Evolutionary conservation across 768 basidiomycete species (phyloP), one percentile per base, ranked within the genome.

Genomic region (Leccinum sublutescens): DNA sequence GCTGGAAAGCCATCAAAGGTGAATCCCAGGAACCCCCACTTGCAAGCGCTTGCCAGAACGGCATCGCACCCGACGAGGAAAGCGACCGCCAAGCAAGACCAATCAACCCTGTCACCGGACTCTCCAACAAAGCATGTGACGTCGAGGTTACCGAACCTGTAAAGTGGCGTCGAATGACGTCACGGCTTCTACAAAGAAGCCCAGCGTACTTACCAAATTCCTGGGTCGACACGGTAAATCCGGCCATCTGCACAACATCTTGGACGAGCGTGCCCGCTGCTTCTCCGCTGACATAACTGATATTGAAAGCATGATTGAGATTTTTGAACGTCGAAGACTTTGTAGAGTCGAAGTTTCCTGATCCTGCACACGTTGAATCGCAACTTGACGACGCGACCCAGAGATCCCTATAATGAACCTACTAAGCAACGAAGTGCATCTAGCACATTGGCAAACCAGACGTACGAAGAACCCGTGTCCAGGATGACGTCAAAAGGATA

Each of bases 171-270:
- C 49, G 27, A 38, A 51, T 21, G 36, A 11, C 47, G n/a, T 50
- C 45, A 17, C 17, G 19, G 49, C 50, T 50, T 43, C 57, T 10
- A 14, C 21, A 14, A 27, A 15, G n/a, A 5, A 51, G 36, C 21
- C 55, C 3, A 43, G 74, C 80, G 38, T 58, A 85, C 27, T 27
- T 27, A 27, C 85, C 74, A 68, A 92, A 84, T 38, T 68, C 74
- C 68, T 92, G 91, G 3, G 72, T 64, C 5, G 62, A 49, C 21
- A 92, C 71, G 1, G 78, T 77, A 66, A 91, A 91, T 6, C 80
- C 80, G 12, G 83, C 87, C 82, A 95, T 82, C 49, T 73, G 68
- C n/a, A 93, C 88, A n/a, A 80, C 83, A 50, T 95, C 93, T 56
- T 74, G 54, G 0, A 74, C 80, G 2, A 90, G 66, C 1, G 68